Base-by-base conservation (phyloP, 2,329 filamentous ascomycete species). In the Calonectria pteridis region DNA sequence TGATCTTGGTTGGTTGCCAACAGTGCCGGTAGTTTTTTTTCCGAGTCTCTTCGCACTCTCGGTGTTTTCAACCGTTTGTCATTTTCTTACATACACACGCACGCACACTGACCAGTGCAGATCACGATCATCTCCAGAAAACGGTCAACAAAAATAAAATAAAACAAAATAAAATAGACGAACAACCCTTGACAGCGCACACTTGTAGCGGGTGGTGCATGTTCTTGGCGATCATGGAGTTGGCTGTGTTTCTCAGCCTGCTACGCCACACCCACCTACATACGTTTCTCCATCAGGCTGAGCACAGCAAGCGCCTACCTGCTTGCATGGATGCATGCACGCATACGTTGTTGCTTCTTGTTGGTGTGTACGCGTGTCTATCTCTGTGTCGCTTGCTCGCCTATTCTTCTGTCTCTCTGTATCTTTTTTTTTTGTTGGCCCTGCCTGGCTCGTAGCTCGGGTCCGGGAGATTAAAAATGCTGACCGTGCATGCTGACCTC, bases 401-500 rank as follows among this genome's bases (percentile, higher is more conserved):
- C n/a, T 20, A 33, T 33, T 31, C 26, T 58, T 4, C 16, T 43
- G 18, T 9, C 20, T 26, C 29, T 11, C 1, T 33, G 6, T 55
- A 13, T 51, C 23, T 29, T 18, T 7, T 16, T 13, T n/a, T 31
- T 33, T n/a, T 55, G 50, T 20, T 53, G 50, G 50, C 50, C 50
- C n/a, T 31, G n/a, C n/a, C n/a, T n/a, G n/a, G n/a, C n/a, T 14
- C 50, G 50, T 28, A 20, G 28, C 51, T 35, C 33, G 33, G 23
- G 33, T 35, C 16, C 55, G 33, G 55, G 55, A 62, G 55, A 62
- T 62, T 62, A 62, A 40, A 59, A 40, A 40, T 62, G 55, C 55
- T 62, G 55, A 62, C 55, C 55, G 9, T 40, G 55, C 55, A 62
- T 62, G 55, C 55, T 62, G 55, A 62, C 55, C 55, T 62, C 33